Evolutionary conservation across 2,329 filamentous ascomycete species (phyloP).

Genomic region (Colletotrichum agaves): DNA sequence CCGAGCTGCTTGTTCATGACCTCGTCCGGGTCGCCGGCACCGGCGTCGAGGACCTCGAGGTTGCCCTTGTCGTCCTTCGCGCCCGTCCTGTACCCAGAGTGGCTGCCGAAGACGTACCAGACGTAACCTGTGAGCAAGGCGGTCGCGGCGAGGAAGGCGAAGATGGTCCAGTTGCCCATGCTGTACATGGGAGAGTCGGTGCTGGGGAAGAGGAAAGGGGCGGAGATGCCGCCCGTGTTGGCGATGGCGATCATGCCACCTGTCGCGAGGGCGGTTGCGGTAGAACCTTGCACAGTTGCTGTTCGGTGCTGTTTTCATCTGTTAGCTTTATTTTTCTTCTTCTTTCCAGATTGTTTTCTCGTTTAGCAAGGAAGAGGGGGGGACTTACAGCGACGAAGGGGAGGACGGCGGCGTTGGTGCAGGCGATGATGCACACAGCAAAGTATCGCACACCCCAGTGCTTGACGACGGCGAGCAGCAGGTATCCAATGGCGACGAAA

Average conservation of each 20-base stretch:
- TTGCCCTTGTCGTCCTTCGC: conserved; percentile 37
- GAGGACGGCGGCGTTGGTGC: conserved; percentile 47
- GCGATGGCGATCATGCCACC: conserved; percentile 49
- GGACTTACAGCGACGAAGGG: conserved; percentile 47
- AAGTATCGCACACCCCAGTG: conserved; percentile 46
- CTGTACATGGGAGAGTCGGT: conserved; percentile 46
- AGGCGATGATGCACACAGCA: conserved; percentile 47
- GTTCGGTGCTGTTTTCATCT: conserved; percentile 43
- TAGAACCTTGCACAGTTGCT: conserved; percentile 47
- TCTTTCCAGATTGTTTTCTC: not conserved
- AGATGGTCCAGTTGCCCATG: conserved; percentile 50
- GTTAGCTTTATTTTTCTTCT: not conserved
- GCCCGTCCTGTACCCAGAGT: conserved; percentile 46
- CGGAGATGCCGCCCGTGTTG: conserved; percentile 48
- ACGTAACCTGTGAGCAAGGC: conserved; percentile 43
- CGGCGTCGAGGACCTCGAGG: conserved; percentile 41
- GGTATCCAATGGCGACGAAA: conserved; percentile 45
- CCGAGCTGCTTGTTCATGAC: conserved; percentile 40
- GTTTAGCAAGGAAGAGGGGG: not conserved
- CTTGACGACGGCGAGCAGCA: conserved; percentile 45
- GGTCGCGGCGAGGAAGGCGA: conserved; percentile 44
- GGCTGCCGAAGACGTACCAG: conserved; percentile 47
- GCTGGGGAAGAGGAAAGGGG: conserved; percentile 48
- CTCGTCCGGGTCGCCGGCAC: conserved; percentile 38
- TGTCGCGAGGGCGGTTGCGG: conserved; percentile 47